Evolutionary conservation across 257 asterid species (phyloP).

Genomic region (Nicotiana benthamiana): DNA sequence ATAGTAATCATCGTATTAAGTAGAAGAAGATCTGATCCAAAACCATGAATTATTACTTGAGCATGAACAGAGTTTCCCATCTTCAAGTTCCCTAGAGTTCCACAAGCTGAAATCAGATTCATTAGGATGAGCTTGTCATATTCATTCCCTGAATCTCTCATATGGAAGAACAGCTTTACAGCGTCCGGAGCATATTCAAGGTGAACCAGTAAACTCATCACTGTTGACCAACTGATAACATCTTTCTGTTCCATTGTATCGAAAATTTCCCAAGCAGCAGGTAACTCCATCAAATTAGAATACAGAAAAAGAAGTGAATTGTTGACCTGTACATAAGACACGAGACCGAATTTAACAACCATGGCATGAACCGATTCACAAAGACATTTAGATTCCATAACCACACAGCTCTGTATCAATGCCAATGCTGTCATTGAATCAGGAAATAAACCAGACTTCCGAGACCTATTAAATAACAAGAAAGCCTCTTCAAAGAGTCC

Average conservation of each 20-base stretch:
- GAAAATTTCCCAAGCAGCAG: slow-evolving; percentile 1
- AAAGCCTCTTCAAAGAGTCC: slow-evolving; percentile 7
- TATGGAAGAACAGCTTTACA: slow-evolving; percentile 7
- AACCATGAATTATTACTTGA: slow-evolving; percentile 3
- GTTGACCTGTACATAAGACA: slow-evolving; percentile 1
- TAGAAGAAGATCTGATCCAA: slow-evolving; percentile 1
- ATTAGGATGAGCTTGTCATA: slow-evolving; percentile 9
- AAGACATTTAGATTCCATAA: not conserved
- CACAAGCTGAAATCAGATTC: slow-evolving; percentile 22
- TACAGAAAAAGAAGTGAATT: slow-evolving; percentile 17
- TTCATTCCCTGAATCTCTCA: not conserved
- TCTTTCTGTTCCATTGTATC: slow-evolving; percentile 12
- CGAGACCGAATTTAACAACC: not conserved
- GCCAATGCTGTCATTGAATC: not conserved
- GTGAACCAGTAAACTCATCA: slow-evolving; percentile 11
- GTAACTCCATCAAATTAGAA: slow-evolving; percentile 10
- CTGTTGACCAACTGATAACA: slow-evolving; percentile 18
- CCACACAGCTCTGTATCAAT: slow-evolving; percentile 9
- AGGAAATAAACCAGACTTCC: slow-evolving; percentile 7
- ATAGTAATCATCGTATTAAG: slow-evolving; percentile 14
- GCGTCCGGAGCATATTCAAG: slow-evolving; percentile 14
- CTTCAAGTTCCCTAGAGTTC: slow-evolving; percentile 1
- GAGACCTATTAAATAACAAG: slow-evolving; percentile 3
- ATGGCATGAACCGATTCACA: slow-evolving; percentile 17
- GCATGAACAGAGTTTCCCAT: slow-evolving; percentile 20